Conservation (phyloP, 164 flowering plant species). For the Litsea cubeba region DNA sequence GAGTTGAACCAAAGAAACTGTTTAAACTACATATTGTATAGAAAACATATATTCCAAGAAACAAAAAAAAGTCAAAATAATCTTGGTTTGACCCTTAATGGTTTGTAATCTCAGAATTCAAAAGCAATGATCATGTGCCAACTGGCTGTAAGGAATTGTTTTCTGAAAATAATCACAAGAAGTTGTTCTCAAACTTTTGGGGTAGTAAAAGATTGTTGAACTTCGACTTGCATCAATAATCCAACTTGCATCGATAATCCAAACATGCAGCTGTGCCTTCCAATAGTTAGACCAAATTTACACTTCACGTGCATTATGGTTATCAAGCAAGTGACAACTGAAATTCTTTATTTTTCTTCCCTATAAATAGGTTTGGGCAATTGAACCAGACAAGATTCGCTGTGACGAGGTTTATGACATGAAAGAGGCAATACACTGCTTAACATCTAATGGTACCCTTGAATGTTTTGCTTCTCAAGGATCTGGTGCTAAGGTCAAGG, state of each 20-base stretch:
- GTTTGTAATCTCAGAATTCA: too few relatives aligned
- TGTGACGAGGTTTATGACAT: constrained; percentile 61
- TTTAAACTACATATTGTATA: too few relatives aligned
- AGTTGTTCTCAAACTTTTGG: neutral
- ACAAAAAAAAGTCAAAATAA: too few relatives aligned
- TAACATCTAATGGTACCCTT: constrained; percentile 34
- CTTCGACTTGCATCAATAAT: too few relatives aligned
- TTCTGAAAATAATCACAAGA: neutral
- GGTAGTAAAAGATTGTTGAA: neutral
- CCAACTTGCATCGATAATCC: neutral
- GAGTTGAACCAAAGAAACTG: neutral
- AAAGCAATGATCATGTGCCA: neutral
- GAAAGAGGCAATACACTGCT: constrained; percentile 45
- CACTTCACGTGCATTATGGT: neutral
- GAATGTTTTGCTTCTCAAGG: constrained; percentile 66
- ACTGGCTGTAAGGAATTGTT: neutral
- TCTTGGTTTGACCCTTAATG: too few relatives aligned
- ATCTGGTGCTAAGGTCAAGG: constrained; percentile 54
- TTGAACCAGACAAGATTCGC: constrained; percentile 53
- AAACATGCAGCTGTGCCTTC: neutral
- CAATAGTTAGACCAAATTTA: neutral
- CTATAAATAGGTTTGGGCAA: constrained; percentile 54
- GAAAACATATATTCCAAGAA: neutral
- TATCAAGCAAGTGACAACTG: neutral
- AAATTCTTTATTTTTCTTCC: neutral